Evolutionary conservation across 2,329 filamentous ascomycete species (phyloP).

Genomic region (Lachnellula arida): DNA sequence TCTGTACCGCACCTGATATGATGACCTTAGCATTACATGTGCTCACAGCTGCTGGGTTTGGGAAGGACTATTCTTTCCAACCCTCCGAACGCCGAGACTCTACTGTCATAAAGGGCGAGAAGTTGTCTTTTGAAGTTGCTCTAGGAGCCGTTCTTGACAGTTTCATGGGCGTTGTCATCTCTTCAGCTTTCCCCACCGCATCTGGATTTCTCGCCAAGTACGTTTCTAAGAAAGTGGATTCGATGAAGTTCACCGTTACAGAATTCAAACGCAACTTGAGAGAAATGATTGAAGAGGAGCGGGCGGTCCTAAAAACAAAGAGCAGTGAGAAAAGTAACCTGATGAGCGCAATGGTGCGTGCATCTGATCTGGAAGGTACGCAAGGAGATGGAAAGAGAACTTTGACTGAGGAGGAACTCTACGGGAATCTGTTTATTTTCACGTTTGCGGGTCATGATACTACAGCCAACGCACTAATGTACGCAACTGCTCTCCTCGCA

Average conservation of each 20-base stretch:
- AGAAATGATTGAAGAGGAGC: slow-evolving; percentile 18
- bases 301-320: slow-evolving; percentile 19
- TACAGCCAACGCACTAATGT: slow-evolving; percentile 28
- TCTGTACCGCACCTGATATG: slow-evolving; percentile 33
- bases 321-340: slow-evolving; percentile 26
- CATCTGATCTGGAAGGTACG: slow-evolving; percentile 15
- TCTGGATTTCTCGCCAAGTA: slow-evolving; percentile 2
- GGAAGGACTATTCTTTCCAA: slow-evolving; percentile 13
- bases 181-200: neutral
- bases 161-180: slow-evolving; percentile 15
- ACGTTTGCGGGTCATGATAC: slow-evolving; percentile 32
- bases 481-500: slow-evolving; percentile 25
- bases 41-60: slow-evolving; percentile 48
- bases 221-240: too few species aligned
- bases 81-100: neutral
- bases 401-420: slow-evolving; percentile 33
- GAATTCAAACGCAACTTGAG: slow-evolving; percentile 16
- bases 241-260: too few species aligned
- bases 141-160: slow-evolving; percentile 9
- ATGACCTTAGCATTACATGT: slow-evolving; percentile 48
- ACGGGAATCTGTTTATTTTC: slow-evolving; percentile 31
- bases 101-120: slow-evolving; percentile 14
- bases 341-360: slow-evolving; percentile 31
- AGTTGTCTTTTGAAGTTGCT: slow-evolving; percentile 12
- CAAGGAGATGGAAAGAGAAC: slow-evolving; percentile 17